Base-by-base conservation (phyloP, 1,284 basidiomycete genomes). In the Schizophyllum amplum region DNA sequence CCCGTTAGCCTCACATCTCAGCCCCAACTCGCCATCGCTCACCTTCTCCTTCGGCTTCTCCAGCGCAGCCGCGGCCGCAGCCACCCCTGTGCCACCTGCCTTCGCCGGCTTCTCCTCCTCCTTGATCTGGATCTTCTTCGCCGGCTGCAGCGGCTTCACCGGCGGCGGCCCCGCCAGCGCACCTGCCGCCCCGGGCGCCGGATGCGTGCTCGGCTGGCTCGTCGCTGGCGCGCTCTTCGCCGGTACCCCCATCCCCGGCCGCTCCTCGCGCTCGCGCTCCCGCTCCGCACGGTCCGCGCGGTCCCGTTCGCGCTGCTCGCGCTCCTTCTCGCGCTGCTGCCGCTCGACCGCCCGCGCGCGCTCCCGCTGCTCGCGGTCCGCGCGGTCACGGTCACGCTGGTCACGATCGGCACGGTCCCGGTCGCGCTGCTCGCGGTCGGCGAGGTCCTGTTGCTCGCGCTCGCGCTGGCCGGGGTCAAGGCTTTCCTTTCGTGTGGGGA, bases 111-210 rank as follows among this genome's bases (percentile, higher is more conserved):
- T 77, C 52, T 76, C 74, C 55, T 73, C 76, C 11, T 70, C 74
- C 55, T 79, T 75, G 22, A 81, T 69, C 22, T 50, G 17, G n/a
- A 55, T 54, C 56, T 63, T 91, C 77, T 89, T 90, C 47, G 72
- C 69, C 1, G 86, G 84, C 67, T 92, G 90, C 55, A 94, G 71
- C 0, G 92, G 90, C 67, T 92, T 88, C 55, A 92, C 81, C 4
- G 82, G 74, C 1, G 83, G 77, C 1, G 85, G 79, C 0, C 80
- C 80, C 42, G 69, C 74, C 4, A 72, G 71, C 5, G 80, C 69
- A 26, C 79, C 82, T 53, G 79, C 77, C 13, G 79, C 65, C 2
- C 77, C 80, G 22, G 65, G 51, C 2, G 69, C 75, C 24, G 27
- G 27, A 33, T 33, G 27, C 27, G 27, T 33, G 6, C 27, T 13